Percentiles rank a stretch among this genome's conserved stretches.
Conservation (phyloP, 2,329 filamentous ascomycete genomes). For the Sclerotinia minor region DNA sequence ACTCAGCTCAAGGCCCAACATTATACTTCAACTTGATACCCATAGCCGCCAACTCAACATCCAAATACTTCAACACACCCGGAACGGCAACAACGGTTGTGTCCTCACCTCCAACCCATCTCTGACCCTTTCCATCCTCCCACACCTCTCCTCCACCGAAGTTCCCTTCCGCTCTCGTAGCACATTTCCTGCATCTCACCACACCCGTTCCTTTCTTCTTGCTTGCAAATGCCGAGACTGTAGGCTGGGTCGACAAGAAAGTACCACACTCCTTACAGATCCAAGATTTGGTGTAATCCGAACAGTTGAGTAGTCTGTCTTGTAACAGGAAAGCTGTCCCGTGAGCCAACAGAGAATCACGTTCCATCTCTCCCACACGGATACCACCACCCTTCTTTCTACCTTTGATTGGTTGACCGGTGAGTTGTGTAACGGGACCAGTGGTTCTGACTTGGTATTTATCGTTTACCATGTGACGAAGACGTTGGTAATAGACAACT, state of each 20-base stretch:
- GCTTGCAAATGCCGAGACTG: constrained; percentile 63
- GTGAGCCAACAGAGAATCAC: constrained; percentile 91
- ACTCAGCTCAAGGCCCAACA: constrained; percentile 50
- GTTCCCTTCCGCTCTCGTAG: constrained; percentile 46
- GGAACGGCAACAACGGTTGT: constrained; percentile 91
- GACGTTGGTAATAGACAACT: constrained; percentile 95
- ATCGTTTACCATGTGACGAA: constrained; percentile 99
- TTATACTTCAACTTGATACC: constrained; percentile 92
- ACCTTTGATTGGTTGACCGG: constrained; percentile 95
- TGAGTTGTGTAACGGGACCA: constrained; percentile 84
- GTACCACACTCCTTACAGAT: constrained; percentile 87
- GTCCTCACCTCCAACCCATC: constrained; percentile 85
- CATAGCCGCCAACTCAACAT: constrained; percentile 96
- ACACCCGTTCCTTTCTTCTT: constrained; percentile 67
- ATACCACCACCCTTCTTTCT: constrained; percentile 96
- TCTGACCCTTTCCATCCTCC: constrained; percentile 85
- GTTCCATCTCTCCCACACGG: constrained; percentile 98
- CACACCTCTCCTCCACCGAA: constrained; percentile 71
- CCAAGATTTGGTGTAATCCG: constrained; percentile 86
- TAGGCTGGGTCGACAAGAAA: constrained; percentile 85
- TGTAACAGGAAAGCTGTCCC: constrained; percentile 93
- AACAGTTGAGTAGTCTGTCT: constrained; percentile 95
- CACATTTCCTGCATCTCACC: constrained; percentile 79
- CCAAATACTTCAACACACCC: constrained; percentile 86
- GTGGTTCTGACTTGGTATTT: constrained; percentile 98